Percentiles rank a stretch among this genome's conserved stretches.
Conservation (phyloP, 176 grass and related monocot species). For the Bolboschoenus planiculmis region DNA sequence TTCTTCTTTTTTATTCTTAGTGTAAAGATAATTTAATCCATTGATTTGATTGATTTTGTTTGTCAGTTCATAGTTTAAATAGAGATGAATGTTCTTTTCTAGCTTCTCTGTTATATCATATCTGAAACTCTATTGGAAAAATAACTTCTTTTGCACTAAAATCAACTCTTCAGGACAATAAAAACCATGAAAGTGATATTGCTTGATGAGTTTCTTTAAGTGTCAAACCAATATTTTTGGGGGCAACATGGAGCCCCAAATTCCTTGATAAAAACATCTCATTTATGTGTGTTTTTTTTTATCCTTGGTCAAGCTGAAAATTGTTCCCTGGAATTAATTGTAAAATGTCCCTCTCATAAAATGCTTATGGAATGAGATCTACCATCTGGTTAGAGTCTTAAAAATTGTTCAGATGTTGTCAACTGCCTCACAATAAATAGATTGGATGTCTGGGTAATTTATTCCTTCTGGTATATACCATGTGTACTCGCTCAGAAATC, state of each 20-base stretch:
- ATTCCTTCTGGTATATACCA: constrained; percentile 6
- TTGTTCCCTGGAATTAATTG: not conserved
- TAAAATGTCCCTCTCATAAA: not conserved
- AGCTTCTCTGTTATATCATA: not conserved
- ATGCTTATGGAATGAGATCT: constrained; percentile 1
- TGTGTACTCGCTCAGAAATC: not conserved
- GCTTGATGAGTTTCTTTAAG: not conserved
- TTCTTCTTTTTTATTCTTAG: constrained; percentile 64
- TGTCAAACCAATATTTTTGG: not conserved
- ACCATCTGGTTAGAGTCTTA: not conserved
- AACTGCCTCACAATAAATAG: not conserved
- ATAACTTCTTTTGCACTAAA: not conserved
- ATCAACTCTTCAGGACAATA: not conserved
- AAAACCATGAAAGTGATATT: not conserved
- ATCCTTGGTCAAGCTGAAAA: not conserved
- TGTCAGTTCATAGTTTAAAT: constrained; percentile 17
- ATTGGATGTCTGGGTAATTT: not conserved
- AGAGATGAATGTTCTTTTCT: constrained; percentile 7
- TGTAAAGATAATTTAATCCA: constrained; percentile 94
- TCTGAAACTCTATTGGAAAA: not conserved
- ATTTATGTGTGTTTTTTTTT: not conserved
- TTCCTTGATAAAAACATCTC: not conserved
- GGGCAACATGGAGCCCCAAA: not conserved
- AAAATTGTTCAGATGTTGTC: not conserved
- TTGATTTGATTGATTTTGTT: constrained; percentile 73